phyloP scores from a whole-genome alignment of 2,329 filamentous ascomycete genomes.

The Pestalotiopsis fici region DNA sequence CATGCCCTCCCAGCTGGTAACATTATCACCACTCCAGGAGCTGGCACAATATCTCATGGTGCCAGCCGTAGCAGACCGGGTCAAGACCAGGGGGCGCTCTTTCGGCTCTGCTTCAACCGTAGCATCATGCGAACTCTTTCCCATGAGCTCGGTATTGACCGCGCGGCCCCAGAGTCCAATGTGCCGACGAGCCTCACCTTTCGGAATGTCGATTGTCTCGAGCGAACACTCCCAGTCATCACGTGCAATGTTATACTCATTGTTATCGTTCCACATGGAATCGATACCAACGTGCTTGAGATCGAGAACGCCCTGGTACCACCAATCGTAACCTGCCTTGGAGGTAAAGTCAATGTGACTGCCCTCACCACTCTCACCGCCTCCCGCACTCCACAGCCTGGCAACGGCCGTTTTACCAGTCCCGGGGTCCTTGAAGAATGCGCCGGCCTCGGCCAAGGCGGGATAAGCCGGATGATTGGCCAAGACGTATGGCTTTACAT shows the following conservation, averaged over 20 bases:
- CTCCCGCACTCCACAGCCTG: slow-evolving; percentile 71
- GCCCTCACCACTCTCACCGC: slow-evolving; percentile 69
- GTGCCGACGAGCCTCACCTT: slow-evolving; percentile 41
- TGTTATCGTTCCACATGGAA: slow-evolving; percentile 80
- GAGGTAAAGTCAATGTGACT: slow-evolving; percentile 76
- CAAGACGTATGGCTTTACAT: slow-evolving; percentile 74
- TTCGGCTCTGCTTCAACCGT: slow-evolving; percentile 59
- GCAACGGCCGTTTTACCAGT: slow-evolving; percentile 56
- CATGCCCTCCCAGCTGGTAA: slow-evolving; percentile 74
- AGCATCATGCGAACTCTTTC: slow-evolving; percentile 70
- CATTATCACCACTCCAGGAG: slow-evolving; percentile 75
- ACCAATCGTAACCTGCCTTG: slow-evolving; percentile 67
- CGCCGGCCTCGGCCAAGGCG: slow-evolving; percentile 57
- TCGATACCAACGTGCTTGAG: slow-evolving; percentile 67
- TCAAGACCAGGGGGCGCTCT: slow-evolving; percentile 67
- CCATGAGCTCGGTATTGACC: slow-evolving; percentile 71
- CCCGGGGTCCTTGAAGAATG: slow-evolving; percentile 63
- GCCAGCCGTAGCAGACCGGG: slow-evolving; percentile 69
- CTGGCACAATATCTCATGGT: slow-evolving; percentile 72
- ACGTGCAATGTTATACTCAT: slow-evolving; percentile 69
- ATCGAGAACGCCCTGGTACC: slow-evolving; percentile 67
- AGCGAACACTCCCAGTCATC: slow-evolving; percentile 67
- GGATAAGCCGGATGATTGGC: slow-evolving; percentile 67
- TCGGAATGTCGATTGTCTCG: slow-evolving; percentile 40
- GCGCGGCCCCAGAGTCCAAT: slow-evolving; percentile 71